A percentile compares a stretch with the other conserved stretches of the same genome.
phyloP scores from a whole-genome alignment of 192 early-diverging fungal species.

The Phycomyces blakesleeanus region DNA sequence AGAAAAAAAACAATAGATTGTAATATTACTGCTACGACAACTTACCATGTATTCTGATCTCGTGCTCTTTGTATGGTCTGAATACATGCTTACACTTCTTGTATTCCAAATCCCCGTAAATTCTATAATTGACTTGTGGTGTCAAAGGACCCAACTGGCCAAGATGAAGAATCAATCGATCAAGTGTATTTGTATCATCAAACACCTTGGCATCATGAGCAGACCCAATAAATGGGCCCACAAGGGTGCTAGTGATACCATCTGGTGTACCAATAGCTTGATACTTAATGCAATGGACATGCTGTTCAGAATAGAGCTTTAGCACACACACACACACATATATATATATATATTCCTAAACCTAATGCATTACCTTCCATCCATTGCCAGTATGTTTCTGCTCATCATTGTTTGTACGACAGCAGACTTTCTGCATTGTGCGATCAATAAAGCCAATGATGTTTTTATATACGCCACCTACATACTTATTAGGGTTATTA shows the following conservation, averaged over 20 bases:
- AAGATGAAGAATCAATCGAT: not conserved
- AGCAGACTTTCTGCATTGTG: not conserved
- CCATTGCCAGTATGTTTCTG: not conserved
- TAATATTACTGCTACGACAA: too few species aligned
- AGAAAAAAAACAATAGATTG: too few species aligned
- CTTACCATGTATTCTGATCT: too few species aligned
- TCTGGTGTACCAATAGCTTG: not conserved
- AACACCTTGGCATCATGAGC: not conserved
- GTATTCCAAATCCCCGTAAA: too few species aligned
- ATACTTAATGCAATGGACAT: not conserved
- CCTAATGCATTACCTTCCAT: not conserved
- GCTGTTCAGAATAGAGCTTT: too few species aligned
- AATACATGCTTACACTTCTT: too few species aligned
- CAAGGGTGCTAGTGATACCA: not conserved
- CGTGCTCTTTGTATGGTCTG: too few species aligned
- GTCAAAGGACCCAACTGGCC: too few species aligned
- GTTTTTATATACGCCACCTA: not conserved
- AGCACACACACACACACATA: too few species aligned
- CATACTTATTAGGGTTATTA: too few species aligned
- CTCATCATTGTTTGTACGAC: not conserved
- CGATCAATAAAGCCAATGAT: conserved; percentile 1
- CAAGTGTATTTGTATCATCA: not conserved
- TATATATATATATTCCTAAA: too few species aligned
- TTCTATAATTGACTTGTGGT: too few species aligned
- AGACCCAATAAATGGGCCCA: not conserved